Evolutionary conservation across 805 yeast species (phyloP), one percentile per base, ranked within the genome.

Genomic region (Saturnispora halmiae): DNA sequence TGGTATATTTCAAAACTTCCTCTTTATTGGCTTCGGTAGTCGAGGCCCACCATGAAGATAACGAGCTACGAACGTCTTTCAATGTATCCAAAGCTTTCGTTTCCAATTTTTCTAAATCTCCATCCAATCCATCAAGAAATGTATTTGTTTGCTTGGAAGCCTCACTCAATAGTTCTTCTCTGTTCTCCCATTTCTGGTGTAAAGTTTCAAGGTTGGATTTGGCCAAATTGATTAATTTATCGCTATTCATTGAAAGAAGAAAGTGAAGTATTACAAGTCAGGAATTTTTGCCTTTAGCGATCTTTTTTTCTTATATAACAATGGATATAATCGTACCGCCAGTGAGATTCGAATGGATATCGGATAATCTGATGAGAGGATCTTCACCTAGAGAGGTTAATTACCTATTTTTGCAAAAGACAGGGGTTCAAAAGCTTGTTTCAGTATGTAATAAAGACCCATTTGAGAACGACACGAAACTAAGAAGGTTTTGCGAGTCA

Each of bases 371-470:
- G 4, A 82, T 78, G 52, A 63, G 97, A 34, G 97, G 97, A 0
- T 81, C 94, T 1, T 84, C 82, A 51, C 97, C 97, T 1, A 70
- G 92, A 39, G 75, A 77, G 35, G 70, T 79, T 42, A 88, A 86
- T 54, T 68, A 73, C 45, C 68, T 79, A 7, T 92, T 80, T 53
- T 63, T 92, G 8, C 65, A 70, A 47, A 69, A 85, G 26, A 67
- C 88, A 25, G 63, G 72, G 31, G 66, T 92, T 42, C 77, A 70
- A 51, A 80, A 88, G 8, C 77, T 90, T 38, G 66, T 90, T 5
- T 79, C 94, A 4, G 56, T 92, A 39, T 81, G 92, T 0, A 94
- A 96, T 2, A 73, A 73, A 25, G 83, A 92, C 1, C 71, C 87
- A 25, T 70, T 70, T 4, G 56, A 52, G 16, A 72, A 67, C 29